Percentiles rank a stretch among this genome's conserved stretches.
Evolutionary conservation across 164 flowering plant species (phyloP).

Genomic region (Akebia trifoliata): DNA sequence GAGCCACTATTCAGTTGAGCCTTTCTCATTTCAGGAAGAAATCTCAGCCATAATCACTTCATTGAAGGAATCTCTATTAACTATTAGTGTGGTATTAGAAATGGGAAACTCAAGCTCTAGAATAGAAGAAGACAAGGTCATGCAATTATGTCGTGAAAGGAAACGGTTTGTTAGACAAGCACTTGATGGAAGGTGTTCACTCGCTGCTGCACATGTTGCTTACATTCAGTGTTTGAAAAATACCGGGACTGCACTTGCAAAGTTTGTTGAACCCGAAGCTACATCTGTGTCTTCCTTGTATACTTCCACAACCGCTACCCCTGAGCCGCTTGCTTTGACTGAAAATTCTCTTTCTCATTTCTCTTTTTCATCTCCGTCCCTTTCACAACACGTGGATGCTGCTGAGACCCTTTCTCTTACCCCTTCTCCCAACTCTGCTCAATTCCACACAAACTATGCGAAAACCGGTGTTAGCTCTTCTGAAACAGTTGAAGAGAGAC

Average conservation of each 20-base stretch:
- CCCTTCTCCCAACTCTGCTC: constrained; percentile 51
- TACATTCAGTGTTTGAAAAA: constrained; percentile 63
- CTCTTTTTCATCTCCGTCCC: constrained; percentile 61
- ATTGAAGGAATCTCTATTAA: background rate
- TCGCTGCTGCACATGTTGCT: constrained; percentile 74
- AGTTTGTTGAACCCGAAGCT: constrained; percentile 67
- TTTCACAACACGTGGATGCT: constrained; percentile 52
- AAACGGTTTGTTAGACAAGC: constrained; percentile 76
- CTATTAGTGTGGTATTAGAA: constrained; percentile 2
- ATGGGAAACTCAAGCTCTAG: constrained; percentile 83
- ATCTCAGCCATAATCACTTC: background rate
- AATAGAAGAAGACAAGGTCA: constrained; percentile 79
- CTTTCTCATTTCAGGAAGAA: constrained; percentile 11
- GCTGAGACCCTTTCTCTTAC: constrained; percentile 50
- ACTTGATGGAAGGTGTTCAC: constrained; percentile 79
- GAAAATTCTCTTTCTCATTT: constrained; percentile 66
- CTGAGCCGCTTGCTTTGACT: constrained; percentile 61
- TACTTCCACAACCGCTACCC: constrained; percentile 65
- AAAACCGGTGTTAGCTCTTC: constrained; percentile 45
- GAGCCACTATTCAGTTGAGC: background rate
- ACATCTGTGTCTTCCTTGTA: constrained; percentile 55
- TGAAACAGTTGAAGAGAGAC: constrained; percentile 64
- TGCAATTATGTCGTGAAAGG: constrained; percentile 85
- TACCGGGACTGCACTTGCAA: constrained; percentile 62
- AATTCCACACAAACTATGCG: constrained; percentile 58